These are phyloP conservation scores for Ustilago nuda DNA, from an alignment of 1,284 basidiomycete genomes.

Conservation along the genomic window DNA sequence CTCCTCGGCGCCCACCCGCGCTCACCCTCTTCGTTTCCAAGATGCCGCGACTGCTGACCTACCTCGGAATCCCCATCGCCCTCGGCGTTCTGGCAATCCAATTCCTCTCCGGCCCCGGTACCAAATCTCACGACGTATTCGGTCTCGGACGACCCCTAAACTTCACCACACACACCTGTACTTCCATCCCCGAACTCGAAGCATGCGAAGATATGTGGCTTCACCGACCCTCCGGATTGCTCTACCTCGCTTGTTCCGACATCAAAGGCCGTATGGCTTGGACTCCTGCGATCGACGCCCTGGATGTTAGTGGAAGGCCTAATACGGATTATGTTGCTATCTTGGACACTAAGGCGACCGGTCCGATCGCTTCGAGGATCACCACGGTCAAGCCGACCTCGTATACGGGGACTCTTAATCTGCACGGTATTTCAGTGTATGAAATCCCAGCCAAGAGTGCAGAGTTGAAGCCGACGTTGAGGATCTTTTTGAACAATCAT, in stretches of 20 bases:
- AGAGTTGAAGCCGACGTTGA: slow-evolving; percentile 44
- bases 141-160: slow-evolving; percentile 45
- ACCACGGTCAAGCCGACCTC: slow-evolving; percentile 72
- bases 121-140: slow-evolving; percentile 39
- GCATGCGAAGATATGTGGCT: slow-evolving; percentile 62
- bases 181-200: slow-evolving; percentile 40
- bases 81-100: slow-evolving; percentile 43
- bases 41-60: slow-evolving; percentile 42
- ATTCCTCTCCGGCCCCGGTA: slow-evolving; percentile 45
- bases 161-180: slow-evolving; percentile 42
- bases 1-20: neutral
- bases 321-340: slow-evolving; percentile 71
- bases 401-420: slow-evolving; percentile 71
- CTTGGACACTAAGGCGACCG: slow-evolving; percentile 75
- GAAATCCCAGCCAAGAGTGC: slow-evolving; percentile 50
- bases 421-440: slow-evolving; percentile 79
- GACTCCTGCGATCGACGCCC: slow-evolving; percentile 71
- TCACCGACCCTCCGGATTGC: slow-evolving; percentile 71
- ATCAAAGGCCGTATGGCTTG: slow-evolving; percentile 73
- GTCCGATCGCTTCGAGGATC: slow-evolving; percentile 70
- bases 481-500: slow-evolving; percentile 62
- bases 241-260: slow-evolving; percentile 80
- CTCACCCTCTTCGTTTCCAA: neutral
- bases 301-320: slow-evolving; percentile 61
- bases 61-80: slow-evolving; percentile 34